Conservation (phyloP, 345 rosid species). For the Acer campestre region DNA sequence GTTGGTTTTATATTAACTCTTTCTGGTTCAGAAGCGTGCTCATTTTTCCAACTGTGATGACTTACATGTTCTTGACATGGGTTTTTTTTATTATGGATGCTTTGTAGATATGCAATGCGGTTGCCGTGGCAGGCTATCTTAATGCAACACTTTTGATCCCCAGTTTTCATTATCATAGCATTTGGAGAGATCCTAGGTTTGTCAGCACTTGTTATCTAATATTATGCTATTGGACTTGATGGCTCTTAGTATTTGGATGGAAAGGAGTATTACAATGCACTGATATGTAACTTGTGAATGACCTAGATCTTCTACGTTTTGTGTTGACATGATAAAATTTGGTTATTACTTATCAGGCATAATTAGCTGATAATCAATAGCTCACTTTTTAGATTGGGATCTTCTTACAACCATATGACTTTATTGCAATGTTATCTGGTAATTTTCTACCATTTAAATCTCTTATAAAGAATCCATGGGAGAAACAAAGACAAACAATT, state of each 20-base stretch:
- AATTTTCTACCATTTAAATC: neutral
- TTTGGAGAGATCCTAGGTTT: slow-evolving; percentile 99
- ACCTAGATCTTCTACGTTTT: neutral
- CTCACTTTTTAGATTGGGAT: neutral
- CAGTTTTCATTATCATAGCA: slow-evolving; percentile 93
- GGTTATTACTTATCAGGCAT: neutral
- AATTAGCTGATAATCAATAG: neutral
- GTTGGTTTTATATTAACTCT: slow-evolving; percentile 51
- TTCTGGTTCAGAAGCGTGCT: slow-evolving; percentile 12
- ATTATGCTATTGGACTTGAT: neutral
- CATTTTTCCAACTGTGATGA: slow-evolving; percentile 23
- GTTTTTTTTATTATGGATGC: slow-evolving; percentile 17
- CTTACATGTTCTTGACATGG: slow-evolving; percentile 29
- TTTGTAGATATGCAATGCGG: slow-evolving; percentile 98
- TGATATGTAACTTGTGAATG: neutral
- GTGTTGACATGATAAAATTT: neutral
- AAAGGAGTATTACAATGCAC: neutral
- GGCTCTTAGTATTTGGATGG: neutral
- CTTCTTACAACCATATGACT: neutral
- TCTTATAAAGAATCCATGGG: too few species aligned
- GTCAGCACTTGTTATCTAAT: slow-evolving; percentile 16
- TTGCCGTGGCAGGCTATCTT: slow-evolving; percentile 98
- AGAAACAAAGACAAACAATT: too few species aligned
- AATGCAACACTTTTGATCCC: slow-evolving; percentile 97
- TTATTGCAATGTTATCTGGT: neutral